Evolutionary conservation across 2,329 filamentous ascomycete species (phyloP).

Genomic region (Phialophora chinensis): DNA sequence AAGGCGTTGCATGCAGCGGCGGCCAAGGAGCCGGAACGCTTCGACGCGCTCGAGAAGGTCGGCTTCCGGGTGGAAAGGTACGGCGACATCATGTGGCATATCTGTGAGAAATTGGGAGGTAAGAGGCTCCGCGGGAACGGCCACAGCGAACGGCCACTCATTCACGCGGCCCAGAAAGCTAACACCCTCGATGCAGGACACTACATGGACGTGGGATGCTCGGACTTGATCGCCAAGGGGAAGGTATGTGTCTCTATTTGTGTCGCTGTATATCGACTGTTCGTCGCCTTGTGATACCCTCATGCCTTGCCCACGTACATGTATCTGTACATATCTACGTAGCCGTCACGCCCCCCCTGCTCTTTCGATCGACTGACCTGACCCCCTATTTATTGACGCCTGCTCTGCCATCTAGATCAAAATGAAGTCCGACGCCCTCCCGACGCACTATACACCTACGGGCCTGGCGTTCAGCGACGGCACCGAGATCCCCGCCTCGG

Average conservation of each 20-base stretch:
- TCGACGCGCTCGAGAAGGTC: slow-evolving; percentile 50
- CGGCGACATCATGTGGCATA: slow-evolving; percentile 46
- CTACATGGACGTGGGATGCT: slow-evolving; percentile 56
- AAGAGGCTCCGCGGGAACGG: background rate
- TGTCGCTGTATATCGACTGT: too few relatives aligned
- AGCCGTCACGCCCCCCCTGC: background rate
- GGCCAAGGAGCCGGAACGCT: slow-evolving; percentile 45
- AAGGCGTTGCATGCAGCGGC: slow-evolving; percentile 41
- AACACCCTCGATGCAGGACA: slow-evolving; percentile 42
- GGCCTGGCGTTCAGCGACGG: slow-evolving; percentile 55
- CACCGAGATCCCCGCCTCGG: slow-evolving; percentile 50
- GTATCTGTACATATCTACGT: background rate
- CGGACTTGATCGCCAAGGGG: slow-evolving; percentile 50
- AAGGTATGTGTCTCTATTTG: slow-evolving; percentile 25
- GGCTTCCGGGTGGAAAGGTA: slow-evolving; percentile 52
- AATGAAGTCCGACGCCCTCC: slow-evolving; percentile 49
- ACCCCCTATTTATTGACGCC: background rate
- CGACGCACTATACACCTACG: slow-evolving; percentile 46
- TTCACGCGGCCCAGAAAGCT: background rate
- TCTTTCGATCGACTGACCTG: background rate
- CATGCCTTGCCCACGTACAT: background rate
- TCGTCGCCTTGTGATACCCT: background rate
- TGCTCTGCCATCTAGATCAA: slow-evolving; percentile 46
- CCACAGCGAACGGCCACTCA: too few relatives aligned
- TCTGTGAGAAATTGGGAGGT: slow-evolving; percentile 52